Base-by-base conservation (phyloP, 768 basidiomycete genomes). In the Pulveroboletus frians region DNA sequence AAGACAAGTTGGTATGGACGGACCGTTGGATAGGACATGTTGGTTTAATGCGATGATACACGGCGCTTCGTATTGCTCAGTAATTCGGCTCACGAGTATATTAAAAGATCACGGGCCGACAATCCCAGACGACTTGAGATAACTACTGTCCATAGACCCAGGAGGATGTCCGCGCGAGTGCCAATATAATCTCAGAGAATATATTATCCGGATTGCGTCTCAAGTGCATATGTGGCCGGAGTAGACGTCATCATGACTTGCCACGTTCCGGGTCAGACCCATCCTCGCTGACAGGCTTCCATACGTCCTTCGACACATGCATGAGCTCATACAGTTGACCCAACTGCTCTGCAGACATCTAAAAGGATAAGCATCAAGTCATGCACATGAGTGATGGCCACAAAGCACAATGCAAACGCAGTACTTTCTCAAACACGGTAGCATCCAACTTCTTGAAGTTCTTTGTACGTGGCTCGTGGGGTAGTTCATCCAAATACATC, bases 291-390 rank as follows among this genome's bases (percentile, higher is more conserved):
- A 72, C 65, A 18, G 83, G 76, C 61, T 85, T 92, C 90, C 89
- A 95, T 29, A 95, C 76, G 53, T 85, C 85, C 62, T 88, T 91
- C 0, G 92, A 84, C 3, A 85, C 88, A 53, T 89, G 84, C 91
- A 95, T 92, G 52, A 99, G 76, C 63, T 97, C 93, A 63, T 96
- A 92, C 36, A 99, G 69, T 67, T 98, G 95, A 1, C 89, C 89
- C 4, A 97, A 73, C 64, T 99, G 95, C 63, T 95, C 92, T 29
- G 74, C 68, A 17, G 92, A 93, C 83, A 94, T 86, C 91, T 93
- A 49, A 43, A 47, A 14, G 14, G 23, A 47, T 30, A 18, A 48
- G 42, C 32, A 27, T 5, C 23, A 20, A 35, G 41, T 31, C 13
- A 32, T 37, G 38, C 11, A 5, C 43, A 43, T 35, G 38, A 36